A percentile compares a stretch with the other conserved stretches of the same genome.
phyloP scores from a whole-genome alignment of 2,329 filamentous ascomycete genomes.

The Emydomyces testavorans region DNA sequence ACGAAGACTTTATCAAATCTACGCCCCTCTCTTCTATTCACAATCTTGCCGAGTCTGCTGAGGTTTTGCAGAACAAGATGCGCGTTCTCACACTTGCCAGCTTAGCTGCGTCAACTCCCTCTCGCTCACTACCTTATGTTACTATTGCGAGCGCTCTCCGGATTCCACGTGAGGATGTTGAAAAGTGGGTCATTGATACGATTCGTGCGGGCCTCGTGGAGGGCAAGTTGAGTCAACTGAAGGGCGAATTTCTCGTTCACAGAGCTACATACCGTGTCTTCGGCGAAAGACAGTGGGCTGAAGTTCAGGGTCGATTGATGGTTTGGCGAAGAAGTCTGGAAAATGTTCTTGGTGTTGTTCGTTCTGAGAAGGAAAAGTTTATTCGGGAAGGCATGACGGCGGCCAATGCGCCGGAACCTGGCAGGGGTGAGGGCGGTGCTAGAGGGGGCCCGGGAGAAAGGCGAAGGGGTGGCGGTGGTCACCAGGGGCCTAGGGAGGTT shows the following conservation, averaged over 20 bases:
- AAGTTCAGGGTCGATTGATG: constrained; percentile 80
- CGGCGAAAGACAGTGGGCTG: constrained; percentile 94
- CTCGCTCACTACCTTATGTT: constrained; percentile 77
- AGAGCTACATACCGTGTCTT: constrained; percentile 94
- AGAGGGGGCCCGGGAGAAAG: constrained; percentile 22
- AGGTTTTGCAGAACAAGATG: constrained; percentile 86
- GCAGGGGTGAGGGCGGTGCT: constrained; percentile 23
- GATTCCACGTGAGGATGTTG: constrained; percentile 71
- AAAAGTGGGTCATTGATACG: constrained; percentile 98
- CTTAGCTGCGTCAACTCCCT: constrained; percentile 70
- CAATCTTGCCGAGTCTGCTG: constrained; percentile 65
- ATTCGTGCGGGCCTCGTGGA: constrained; percentile 92
- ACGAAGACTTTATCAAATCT: constrained; percentile 77
- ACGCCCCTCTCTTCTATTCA: constrained; percentile 50
- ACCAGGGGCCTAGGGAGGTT: constrained; percentile 28
- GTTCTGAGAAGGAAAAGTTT: constrained; percentile 69
- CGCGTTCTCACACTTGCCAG: constrained; percentile 86
- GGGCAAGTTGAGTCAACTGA: constrained; percentile 88
- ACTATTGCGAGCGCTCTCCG: constrained; percentile 76
- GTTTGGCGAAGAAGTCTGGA: constrained; percentile 77
- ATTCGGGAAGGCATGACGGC: constrained; percentile 55
- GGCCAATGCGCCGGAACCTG: constrained; percentile 40
- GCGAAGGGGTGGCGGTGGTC: constrained; percentile 25
- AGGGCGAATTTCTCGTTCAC: constrained; percentile 88
- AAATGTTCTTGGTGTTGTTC: constrained; percentile 65